Conservation (phyloP, 2,329 filamentous ascomycete genomes). For the Verticillium albo-atrum region DNA sequence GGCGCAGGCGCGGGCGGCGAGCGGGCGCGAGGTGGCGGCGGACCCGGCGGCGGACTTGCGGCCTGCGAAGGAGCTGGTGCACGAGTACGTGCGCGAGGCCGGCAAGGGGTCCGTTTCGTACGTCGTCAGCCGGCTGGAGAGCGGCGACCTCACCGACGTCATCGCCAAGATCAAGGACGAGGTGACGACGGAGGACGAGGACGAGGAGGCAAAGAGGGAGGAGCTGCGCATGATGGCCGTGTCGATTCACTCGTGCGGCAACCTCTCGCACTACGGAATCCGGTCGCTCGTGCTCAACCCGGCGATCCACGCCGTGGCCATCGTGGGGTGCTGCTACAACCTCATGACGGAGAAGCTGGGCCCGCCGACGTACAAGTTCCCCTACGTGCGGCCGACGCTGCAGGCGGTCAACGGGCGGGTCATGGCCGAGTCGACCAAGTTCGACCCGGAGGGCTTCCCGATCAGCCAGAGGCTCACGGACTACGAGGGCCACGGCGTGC, state of each 20-base stretch:
- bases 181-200: conserved; percentile 14
- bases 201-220: conserved; percentile 24
- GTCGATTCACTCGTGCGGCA: conserved; percentile 95
- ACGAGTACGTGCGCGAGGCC: conserved; percentile 50
- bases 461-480: conserved; percentile 71
- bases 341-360: conserved; percentile 86
- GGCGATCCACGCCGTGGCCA: conserved; percentile 81
- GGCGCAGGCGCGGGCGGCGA: conserved; percentile 26
- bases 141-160: conserved; percentile 66
- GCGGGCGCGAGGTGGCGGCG: conserved; percentile 26
- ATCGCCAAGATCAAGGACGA: conserved; percentile 56
- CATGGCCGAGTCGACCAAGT: conserved; percentile 61
- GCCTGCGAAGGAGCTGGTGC: conserved; percentile 43
- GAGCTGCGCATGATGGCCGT: conserved; percentile 71
- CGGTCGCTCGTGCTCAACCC: conserved; percentile 81
- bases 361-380: conserved; percentile 80
- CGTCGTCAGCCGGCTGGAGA: conserved; percentile 68
- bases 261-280: conserved; percentile 92
- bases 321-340: conserved; percentile 98
- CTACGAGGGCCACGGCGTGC: conserved; percentile 59
- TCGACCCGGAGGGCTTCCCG: conserved; percentile 88
- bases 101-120: conserved; percentile 72
- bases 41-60: conserved; percentile 36
- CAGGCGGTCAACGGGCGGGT: conserved; percentile 66
- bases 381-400: conserved; percentile 66